A percentile compares a stretch with the other conserved stretches of the same genome.
These are phyloP conservation scores for Lentinula novae-zelandiae DNA, from an alignment of 1,284 basidiomycete genomes.

Conservation along the genomic window DNA sequence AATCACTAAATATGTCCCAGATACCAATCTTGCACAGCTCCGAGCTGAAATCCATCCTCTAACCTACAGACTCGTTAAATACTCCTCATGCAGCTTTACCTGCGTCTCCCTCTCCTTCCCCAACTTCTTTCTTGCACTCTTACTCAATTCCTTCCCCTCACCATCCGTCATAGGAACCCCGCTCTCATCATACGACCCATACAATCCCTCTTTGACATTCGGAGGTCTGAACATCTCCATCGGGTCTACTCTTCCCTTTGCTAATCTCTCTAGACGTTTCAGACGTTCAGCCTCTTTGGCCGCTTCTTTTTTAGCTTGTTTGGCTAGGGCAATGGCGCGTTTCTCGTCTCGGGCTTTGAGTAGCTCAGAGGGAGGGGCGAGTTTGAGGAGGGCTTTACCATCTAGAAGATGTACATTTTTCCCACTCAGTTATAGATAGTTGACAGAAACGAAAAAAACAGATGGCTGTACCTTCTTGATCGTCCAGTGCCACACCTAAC, in stretches of 20 bases:
- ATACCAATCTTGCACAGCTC: too few species aligned
- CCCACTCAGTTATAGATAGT: conserved; percentile 6
- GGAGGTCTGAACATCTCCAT: conserved; percentile 84
- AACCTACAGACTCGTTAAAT: conserved; percentile 33
- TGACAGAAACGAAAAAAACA: conserved; percentile 1
- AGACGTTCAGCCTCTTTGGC: conserved; percentile 68
- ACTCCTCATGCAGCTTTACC: conserved; percentile 78
- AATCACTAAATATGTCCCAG: too few species aligned
- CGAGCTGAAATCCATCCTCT: too few species aligned
- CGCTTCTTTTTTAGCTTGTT: conserved; percentile 80
- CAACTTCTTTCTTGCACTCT: conserved; percentile 78
- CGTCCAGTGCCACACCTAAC: conserved; percentile 93
- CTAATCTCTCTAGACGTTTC: conserved; percentile 80
- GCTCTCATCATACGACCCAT: conserved; percentile 77
- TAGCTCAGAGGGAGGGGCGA: conserved; percentile 83
- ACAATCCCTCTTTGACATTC: conserved; percentile 64
- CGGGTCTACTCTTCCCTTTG: conserved; percentile 80
- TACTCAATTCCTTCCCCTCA: conserved; percentile 83
- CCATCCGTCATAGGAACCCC: conserved; percentile 85
- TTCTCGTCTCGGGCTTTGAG: conserved; percentile 89
- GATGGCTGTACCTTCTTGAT: conserved; percentile 75
- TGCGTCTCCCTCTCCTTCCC: conserved; percentile 79
- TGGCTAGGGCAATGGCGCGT: conserved; percentile 71
- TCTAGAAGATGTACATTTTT: conserved; percentile 40
- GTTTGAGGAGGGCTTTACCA: conserved; percentile 92